Conservation (phyloP, 345 rosid genomes). For the Camelina laxa region DNA sequence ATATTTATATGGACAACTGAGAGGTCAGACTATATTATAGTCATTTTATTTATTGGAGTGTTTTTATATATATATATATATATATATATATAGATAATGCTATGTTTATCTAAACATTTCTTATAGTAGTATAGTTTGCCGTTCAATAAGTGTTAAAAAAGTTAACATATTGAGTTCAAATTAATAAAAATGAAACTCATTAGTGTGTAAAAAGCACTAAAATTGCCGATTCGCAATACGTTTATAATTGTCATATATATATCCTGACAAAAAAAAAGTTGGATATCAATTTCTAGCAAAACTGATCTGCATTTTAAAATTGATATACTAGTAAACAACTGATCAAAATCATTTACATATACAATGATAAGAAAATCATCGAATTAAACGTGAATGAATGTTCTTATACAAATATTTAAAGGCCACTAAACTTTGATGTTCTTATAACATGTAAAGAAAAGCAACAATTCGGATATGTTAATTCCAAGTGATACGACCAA, state of each 20-base stretch:
- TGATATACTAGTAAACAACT: neutral
- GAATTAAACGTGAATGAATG: neutral
- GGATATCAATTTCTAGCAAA: neutral
- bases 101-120: neutral
- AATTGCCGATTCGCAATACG: neutral
- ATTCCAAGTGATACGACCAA: conserved; percentile 21
- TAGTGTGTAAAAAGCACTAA: neutral
- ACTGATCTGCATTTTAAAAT: neutral
- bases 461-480: neutral
- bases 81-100: neutral
- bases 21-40: no score
- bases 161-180: neutral
- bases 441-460: neutral
- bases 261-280: neutral
- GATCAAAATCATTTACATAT: neutral
- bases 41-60: neutral
- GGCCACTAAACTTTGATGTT: neutral
- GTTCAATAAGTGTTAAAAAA: neutral
- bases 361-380: neutral
- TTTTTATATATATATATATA: no score
- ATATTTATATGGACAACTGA: no score
- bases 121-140: neutral
- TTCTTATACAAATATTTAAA: neutral
- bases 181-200: neutral
- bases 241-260: neutral